phyloP scores from a whole-genome alignment of 2,329 filamentous ascomycete species.

The Drechslerella coelobrocha region DNA sequence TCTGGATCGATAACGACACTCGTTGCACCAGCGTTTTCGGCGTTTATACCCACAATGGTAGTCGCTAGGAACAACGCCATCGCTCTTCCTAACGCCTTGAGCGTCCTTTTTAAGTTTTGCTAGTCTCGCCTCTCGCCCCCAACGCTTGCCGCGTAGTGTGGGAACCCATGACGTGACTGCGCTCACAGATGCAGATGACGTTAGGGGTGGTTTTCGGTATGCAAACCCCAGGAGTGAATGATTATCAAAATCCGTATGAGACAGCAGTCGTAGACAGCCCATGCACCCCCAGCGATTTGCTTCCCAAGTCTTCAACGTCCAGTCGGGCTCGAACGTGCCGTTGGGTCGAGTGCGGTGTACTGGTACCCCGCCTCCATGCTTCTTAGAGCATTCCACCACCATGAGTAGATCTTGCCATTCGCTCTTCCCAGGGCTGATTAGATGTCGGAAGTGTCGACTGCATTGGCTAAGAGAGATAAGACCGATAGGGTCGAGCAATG shows the following conservation, averaged over 20 bases:
- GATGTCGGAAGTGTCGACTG: constrained; percentile 11
- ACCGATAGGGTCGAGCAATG: constrained; percentile 36
- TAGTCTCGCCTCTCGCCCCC: background rate
- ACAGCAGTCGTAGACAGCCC: constrained; percentile 40
- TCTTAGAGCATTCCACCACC: constrained; percentile 28
- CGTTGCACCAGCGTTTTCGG: constrained; percentile 38
- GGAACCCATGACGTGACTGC: constrained; percentile 25
- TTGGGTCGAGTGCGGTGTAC: constrained; percentile 4
- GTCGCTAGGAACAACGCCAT: constrained; percentile 8
- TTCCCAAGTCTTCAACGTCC: constrained; percentile 26
- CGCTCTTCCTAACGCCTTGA: constrained; percentile 11
- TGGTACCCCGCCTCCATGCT: constrained; percentile 17
- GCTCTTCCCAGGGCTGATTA: constrained; percentile 21
- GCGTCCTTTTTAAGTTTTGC: background rate
- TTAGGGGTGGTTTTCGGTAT: constrained; percentile 36
- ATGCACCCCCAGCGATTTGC: constrained; percentile 41
- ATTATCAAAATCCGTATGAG: constrained; percentile 41
- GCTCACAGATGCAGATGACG: constrained; percentile 3
- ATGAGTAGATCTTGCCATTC: constrained; percentile 40
- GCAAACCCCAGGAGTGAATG: constrained; percentile 41
- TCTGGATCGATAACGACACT: constrained; percentile 28
- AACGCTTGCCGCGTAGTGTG: constrained; percentile 3
- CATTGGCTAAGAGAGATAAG: constrained; percentile 37
- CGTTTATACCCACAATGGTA: constrained; percentile 24
- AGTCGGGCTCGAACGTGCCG: constrained; percentile 15